Percentiles rank a stretch among this genome's conserved stretches.
Evolutionary conservation across 331 rosid species (phyloP).

Genomic region (Pyrus hybrid): DNA sequence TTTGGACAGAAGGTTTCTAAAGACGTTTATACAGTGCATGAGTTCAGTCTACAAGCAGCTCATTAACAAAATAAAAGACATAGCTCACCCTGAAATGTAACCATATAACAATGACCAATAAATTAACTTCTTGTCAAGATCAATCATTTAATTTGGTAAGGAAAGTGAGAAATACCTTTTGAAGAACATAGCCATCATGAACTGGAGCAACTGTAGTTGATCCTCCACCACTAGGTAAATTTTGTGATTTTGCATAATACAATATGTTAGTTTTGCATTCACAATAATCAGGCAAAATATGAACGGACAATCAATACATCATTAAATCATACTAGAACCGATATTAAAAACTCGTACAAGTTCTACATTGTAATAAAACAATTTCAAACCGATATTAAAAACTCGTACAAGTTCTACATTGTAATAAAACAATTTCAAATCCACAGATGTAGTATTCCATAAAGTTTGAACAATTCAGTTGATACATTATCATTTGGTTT

Average conservation of each 20-base stretch:
- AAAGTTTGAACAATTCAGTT: background rate
- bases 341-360: background rate
- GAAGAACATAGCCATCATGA: conserved; percentile 97
- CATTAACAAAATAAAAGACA: no score
- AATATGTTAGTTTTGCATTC: conserved; percentile 17
- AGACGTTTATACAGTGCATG: background rate
- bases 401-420: no score
- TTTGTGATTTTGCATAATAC: conserved; percentile 11
- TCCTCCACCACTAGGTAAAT: conserved; percentile 82
- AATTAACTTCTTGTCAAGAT: background rate
- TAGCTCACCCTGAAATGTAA: background rate
- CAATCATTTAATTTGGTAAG: conserved; percentile 4
- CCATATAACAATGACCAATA: background rate
- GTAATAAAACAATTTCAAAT: background rate
- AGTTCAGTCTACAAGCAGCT: background rate
- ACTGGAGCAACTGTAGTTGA: conserved; percentile 97
- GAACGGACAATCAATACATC: background rate
- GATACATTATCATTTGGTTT: background rate
- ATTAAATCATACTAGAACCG: background rate
- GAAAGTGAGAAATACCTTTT: conserved; percentile 52
- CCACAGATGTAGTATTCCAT: background rate
- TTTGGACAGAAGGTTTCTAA: background rate
- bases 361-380: background rate
- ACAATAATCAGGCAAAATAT: background rate
- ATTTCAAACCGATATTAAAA: no score